These are phyloP conservation scores for Kluyveromyces marxianus DNA, from an alignment of 1,139 yeast genomes.

Conservation along the genomic window DNA sequence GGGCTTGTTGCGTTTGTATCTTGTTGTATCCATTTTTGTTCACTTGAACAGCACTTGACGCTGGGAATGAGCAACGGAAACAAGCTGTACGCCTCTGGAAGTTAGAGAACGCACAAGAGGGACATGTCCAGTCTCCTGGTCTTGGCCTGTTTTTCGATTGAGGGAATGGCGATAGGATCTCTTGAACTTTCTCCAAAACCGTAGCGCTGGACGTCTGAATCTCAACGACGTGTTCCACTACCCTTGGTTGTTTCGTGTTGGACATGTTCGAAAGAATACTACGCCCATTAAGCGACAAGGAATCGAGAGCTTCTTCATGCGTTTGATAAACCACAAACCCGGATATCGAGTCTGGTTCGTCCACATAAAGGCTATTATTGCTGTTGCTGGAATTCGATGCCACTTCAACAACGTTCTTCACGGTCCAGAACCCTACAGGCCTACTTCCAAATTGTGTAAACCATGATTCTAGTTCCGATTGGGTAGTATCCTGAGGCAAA, in stretches of 20 bases:
- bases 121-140: slow-evolving; percentile 98
- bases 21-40: slow-evolving; percentile 9
- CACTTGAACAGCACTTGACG: slow-evolving; percentile 50
- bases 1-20: neutral
- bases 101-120: slow-evolving; percentile 90
- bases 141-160: slow-evolving; percentile 85
- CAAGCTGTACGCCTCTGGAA: slow-evolving; percentile 94
- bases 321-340: slow-evolving; percentile 83
- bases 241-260: slow-evolving; percentile 37
- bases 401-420: slow-evolving; percentile 38
- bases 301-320: slow-evolving; percentile 81
- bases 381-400: slow-evolving; percentile 17
- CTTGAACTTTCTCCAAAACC: slow-evolving; percentile 75
- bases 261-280: slow-evolving; percentile 29
- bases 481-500: slow-evolving; percentile 80
- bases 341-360: slow-evolving; percentile 37
- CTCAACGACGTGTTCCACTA: slow-evolving; percentile 63
- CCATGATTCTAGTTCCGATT: slow-evolving; percentile 87
- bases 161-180: slow-evolving; percentile 76
- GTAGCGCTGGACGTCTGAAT: slow-evolving; percentile 78
- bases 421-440: slow-evolving; percentile 86
- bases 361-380: slow-evolving; percentile 29
- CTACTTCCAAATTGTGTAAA: slow-evolving; percentile 80
- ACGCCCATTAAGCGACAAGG: slow-evolving; percentile 66
- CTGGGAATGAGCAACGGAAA: slow-evolving; percentile 86